These are phyloP conservation scores for Pontederia paniculata DNA, from an alignment of 176 grass and related monocot genomes.

Conservation along the genomic window DNA sequence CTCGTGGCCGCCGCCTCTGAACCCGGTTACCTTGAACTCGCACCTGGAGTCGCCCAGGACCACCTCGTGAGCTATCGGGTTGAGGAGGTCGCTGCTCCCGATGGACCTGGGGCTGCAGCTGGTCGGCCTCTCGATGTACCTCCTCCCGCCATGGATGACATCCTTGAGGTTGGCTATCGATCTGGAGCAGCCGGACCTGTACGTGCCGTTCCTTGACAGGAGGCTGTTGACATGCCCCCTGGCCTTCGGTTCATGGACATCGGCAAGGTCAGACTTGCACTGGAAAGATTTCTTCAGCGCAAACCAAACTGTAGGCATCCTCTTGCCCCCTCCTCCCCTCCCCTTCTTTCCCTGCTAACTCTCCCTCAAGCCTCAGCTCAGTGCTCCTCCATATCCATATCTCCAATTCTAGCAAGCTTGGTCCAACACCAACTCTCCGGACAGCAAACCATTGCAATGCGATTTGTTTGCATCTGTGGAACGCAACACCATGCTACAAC, in stretches of 20 bases:
- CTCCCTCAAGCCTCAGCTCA: constrained; percentile 5
- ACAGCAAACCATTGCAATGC: no score
- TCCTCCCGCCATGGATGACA: constrained; percentile 31
- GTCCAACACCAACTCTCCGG: no score
- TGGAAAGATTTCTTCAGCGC: constrained; percentile 51
- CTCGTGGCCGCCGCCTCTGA: constrained; percentile 21
- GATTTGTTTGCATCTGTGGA: no score
- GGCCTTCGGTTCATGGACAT: constrained; percentile 29
- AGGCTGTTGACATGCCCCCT: constrained; percentile 22
- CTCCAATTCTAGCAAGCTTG: not conserved
- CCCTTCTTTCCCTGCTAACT: not conserved
- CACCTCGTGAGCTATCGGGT: constrained; percentile 21
- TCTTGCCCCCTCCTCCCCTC: constrained; percentile 2
- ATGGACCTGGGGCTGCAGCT: constrained; percentile 40
- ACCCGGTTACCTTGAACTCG: constrained; percentile 22
- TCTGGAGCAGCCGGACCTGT: constrained; percentile 45
- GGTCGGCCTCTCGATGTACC: constrained; percentile 10
- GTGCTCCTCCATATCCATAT: not conserved
- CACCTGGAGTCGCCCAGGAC: constrained; percentile 18
- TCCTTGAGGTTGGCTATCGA: constrained; percentile 66
- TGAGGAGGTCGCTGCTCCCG: constrained; percentile 21
- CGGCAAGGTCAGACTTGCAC: constrained; percentile 46
- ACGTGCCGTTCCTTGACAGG: constrained; percentile 17
- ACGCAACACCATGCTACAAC: no score
- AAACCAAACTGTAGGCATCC: constrained; percentile 46